A percentile compares a stretch with the other conserved stretches of the same genome.
Conservation (phyloP, 169 alveolate genomes). For the Plasmodium billcollinsi region DNA sequence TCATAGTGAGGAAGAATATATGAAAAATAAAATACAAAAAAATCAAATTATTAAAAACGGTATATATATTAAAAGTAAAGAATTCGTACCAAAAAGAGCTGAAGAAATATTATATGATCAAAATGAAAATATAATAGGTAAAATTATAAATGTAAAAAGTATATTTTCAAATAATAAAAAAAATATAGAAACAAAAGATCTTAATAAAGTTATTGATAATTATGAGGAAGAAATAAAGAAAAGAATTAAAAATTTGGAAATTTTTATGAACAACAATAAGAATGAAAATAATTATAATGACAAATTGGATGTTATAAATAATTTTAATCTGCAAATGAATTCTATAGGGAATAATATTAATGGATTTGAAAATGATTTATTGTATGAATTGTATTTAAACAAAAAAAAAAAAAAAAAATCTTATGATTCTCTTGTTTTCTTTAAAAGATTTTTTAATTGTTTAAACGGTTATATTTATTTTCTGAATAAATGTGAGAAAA, state of each 20-base stretch:
- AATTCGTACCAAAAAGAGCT: slow-evolving; percentile 6
- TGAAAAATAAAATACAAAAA: slow-evolving; percentile 1
- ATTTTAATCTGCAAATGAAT: slow-evolving; percentile 57
- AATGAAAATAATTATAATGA: slow-evolving; percentile 66
- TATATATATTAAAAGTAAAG: not conserved
- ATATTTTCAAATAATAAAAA: slow-evolving; percentile 45
- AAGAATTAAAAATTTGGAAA: slow-evolving; percentile 64
- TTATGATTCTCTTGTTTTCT: slow-evolving; percentile 46
- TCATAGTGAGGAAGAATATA: slow-evolving; percentile 13
- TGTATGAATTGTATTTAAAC: slow-evolving; percentile 40
- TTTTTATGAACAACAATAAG: slow-evolving; percentile 46
- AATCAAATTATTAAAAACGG: slow-evolving; percentile 15
- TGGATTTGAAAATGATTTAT: not conserved
- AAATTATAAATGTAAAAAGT: slow-evolving; percentile 43
- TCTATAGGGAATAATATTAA: slow-evolving; percentile 12
- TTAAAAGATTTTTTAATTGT: slow-evolving; percentile 70
- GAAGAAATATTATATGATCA: slow-evolving; percentile 1
- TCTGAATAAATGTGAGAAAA: slow-evolving; percentile 44
- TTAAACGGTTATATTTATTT: slow-evolving; percentile 29
- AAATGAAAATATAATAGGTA: slow-evolving; percentile 19
- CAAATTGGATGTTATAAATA: slow-evolving; percentile 40
- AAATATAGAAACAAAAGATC: slow-evolving; percentile 53
- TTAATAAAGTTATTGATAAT: slow-evolving; percentile 37
- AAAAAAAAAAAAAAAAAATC: slow-evolving; percentile 68
- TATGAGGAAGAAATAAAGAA: slow-evolving; percentile 56